Evolutionary conservation across 176 grass and related monocot species (phyloP), one percentile per base, ranked within the genome.

Genomic region (Rhynchospora breviuscula): DNA sequence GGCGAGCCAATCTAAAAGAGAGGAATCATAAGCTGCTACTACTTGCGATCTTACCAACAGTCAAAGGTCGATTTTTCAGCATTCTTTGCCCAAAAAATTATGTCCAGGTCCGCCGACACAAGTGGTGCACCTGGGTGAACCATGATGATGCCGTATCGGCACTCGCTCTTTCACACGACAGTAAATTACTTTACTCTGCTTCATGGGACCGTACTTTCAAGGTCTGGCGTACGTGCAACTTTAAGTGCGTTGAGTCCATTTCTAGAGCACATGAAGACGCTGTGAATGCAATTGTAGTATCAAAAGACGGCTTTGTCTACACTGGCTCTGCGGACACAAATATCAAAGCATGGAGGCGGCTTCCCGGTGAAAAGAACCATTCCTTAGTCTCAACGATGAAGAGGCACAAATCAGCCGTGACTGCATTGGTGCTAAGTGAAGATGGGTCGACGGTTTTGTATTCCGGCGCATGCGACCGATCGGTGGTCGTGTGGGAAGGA

Each of bases 131-230:
- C 6, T 93, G 94, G 94, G 91, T 97, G 79, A 88, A 91, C 84
- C 94, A 97, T 17, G 88, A 89, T 9, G 91, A 97, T 85, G 85
- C 91, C 18, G 84, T 97, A 74, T 69, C 91, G 21, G 89, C 84
- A 69, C 89, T 97, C 10, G 89, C 88, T 43, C 0, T 91, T 80
- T 93, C 91, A 1, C 81, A 65, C 6, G 91, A 88, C 54, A 81
- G 87, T 21, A 48, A 61, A 14, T 45, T 86, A 61, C 90, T 97
- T 86, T 97, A 93, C 94, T 97, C 94, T 69, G 89, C 86, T 69
- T 97, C 91, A 17, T 97, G 94, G 94, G 94, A 97, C 88, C 81
- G 86, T 35, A 89, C 84, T 67, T 90, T 97, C 72, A 97, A 97
- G 89, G 84, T 72, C 48, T 93, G 94, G 91, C 84, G 63, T 8